Base-by-base conservation (phyloP, 495 filamentous ascomycete species). In the Aspergillus cavernicola region DNA sequence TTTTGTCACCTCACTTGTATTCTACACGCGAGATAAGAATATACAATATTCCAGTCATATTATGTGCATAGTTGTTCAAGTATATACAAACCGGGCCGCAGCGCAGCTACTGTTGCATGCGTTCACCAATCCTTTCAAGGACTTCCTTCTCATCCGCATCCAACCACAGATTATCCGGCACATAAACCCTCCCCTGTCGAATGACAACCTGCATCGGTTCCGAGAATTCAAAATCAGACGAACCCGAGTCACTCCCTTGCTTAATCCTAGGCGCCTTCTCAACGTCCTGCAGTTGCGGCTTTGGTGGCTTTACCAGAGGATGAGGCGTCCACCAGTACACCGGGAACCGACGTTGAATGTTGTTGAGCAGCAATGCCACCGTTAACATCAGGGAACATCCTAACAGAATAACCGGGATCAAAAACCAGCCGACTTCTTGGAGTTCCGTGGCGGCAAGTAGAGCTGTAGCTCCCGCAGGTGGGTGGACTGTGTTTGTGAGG, bases 401-500 rank as follows among this genome's bases (percentile, higher is more conserved):
- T 26, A 92, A 68, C 54, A 87, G 53, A 29, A 95, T 77, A 6
- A 91, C 66, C 0, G 83, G 79, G 4, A 93, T 66, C 28, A 93
- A 66, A 32, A 78, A 81, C 90, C 89, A 96, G 5, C 88, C 89
- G 46, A 96, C 66, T 1, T 60, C 63, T 13, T 75, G 70, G 0
- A 85, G 69, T 40, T 86, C 80, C 0, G 85, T 78, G 2, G 86
- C 88, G 0, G 88, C 88, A 16, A 96, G 70, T 1, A 97, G 68
- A 0, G 92, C 89, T 0, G 89, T 95, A 3, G 92, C 92, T 7
- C 92, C 92, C 0, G 89, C 92, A 0, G 92, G 92, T 6, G 92
- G 92, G 62, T 97, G 87, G 2, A 91, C 76, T 0, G 90, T 93
- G 6, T 84, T 83, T 0, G 89, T 93, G 9, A 90, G 55, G 0